Evolutionary conservation across 176 grass and related monocot species (phyloP), one percentile per base, ranked within the genome.

Genomic region (Eragrostis curvula): DNA sequence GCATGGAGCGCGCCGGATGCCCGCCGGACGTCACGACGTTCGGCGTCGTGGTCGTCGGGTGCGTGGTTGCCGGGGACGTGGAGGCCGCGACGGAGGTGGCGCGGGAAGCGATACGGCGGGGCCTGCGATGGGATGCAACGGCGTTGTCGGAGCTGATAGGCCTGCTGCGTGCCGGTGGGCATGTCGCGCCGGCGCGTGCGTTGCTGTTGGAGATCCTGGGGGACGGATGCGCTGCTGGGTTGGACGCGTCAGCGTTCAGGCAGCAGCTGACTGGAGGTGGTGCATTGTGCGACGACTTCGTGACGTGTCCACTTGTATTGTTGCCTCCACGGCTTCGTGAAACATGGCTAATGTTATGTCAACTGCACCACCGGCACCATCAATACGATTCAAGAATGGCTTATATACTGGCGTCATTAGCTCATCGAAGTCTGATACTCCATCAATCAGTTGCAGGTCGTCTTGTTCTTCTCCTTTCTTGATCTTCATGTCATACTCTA

Each of bases 1-100:
- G 87, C 79, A 86, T 92, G 85, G 92, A 88, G 79, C 84, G 84
- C 43, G 79, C 66, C 8, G 90, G 93, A 6, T 90, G 84, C 74
- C 82, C 55, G 25, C 66, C 79, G n/a, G 56, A 83, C 44, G 29
- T 85, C 24, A 74, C 59, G 62, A 88, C 75, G 56, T 92, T 87
- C 77, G 60, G 84, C 16, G 52, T 74, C 12, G 23, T 92, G 11
- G 58, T 86, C 18, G 68, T 61, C 23, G 77, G 74, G 23, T 85
- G 68, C 43, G 18, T 87, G 40, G 15, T 16, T 11, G 67, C 52
- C 0, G 81, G 87, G 12, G 66, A 87, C 73, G 47, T 82, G 39
- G 57, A 13, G 17, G 79, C 84, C 27, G 82, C 83, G 63, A 86
- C 23, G 75, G 81, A 93, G 66, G 43, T 85, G 55, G 68, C 70